Percentiles rank a stretch among this genome's conserved stretches.
Conservation (phyloP, 768 basidiomycete genomes). For the Mycena kentingensis region DNA sequence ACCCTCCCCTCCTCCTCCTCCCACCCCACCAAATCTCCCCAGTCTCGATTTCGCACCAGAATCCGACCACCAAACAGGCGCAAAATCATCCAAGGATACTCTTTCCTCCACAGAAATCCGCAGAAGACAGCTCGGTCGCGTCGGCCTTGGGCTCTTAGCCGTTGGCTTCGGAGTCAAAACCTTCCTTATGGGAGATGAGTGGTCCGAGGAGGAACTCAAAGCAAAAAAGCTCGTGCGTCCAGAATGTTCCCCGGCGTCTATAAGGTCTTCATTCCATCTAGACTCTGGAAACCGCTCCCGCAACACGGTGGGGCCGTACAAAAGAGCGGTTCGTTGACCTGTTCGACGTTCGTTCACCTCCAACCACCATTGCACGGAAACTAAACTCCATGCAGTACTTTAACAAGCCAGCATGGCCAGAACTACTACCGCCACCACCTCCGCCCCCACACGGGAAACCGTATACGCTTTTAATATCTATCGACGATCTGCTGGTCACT, state of each 20-base stretch:
- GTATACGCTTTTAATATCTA: conserved; percentile 86
- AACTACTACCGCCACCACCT: conserved; percentile 85
- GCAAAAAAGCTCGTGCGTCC: conserved; percentile 59
- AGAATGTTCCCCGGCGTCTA: conserved; percentile 7
- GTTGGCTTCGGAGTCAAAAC: conserved; percentile 59
- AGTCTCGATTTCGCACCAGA: conserved; percentile 67
- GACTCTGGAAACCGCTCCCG: conserved; percentile 61
- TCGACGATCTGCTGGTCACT: conserved; percentile 90
- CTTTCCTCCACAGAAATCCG: conserved; percentile 78
- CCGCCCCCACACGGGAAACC: conserved; percentile 84
- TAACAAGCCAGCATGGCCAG: conserved; percentile 91
- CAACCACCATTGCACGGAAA: not conserved
- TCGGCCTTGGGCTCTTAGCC: conserved; percentile 54
- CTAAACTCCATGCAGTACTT: conserved; percentile 62
- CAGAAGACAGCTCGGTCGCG: conserved; percentile 56
- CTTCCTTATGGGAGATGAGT: conserved; percentile 75
- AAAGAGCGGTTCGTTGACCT: conserved; percentile 60
- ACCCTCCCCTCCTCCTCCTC: not conserved
- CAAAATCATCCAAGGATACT: conserved; percentile 74
- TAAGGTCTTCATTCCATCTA: conserved; percentile 27
- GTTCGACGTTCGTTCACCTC: conserved; percentile 59
- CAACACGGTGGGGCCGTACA: conserved; percentile 66
- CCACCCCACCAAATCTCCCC: conserved; percentile 35
- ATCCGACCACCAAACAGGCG: conserved; percentile 64
- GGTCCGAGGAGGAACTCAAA: conserved; percentile 72